Conservation (phyloP, 768 basidiomycete genomes). For the Plicaturopsis crispa region DNA sequence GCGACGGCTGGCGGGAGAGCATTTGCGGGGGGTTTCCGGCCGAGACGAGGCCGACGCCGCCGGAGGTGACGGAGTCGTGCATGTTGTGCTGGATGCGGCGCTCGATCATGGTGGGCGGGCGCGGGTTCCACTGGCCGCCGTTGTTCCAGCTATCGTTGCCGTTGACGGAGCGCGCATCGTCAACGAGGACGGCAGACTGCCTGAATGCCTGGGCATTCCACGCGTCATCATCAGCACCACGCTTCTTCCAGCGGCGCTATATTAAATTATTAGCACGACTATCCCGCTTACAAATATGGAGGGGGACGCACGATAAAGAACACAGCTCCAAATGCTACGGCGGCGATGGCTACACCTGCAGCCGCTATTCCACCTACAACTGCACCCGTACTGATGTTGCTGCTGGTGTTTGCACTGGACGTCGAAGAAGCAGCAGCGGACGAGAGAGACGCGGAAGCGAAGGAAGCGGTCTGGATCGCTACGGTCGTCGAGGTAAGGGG, state of each 20-base stretch:
- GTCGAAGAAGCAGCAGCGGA: background rate
- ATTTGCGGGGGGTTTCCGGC: background rate
- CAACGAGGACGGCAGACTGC: constrained; percentile 53
- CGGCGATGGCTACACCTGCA: constrained; percentile 33
- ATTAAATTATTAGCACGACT: constrained; percentile 1
- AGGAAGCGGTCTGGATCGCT: background rate
- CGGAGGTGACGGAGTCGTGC: constrained; percentile 2
- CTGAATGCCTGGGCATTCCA: constrained; percentile 57
- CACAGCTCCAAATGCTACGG: constrained; percentile 31
- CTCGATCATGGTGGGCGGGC: constrained; percentile 62
- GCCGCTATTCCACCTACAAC: constrained; percentile 38
- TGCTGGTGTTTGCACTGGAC: background rate
- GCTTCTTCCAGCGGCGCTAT: constrained; percentile 36
- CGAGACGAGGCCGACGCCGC: background rate
- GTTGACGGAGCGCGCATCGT: constrained; percentile 41
- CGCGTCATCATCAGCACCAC: constrained; percentile 27
- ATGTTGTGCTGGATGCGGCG: constrained; percentile 27
- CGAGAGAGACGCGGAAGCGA: background rate
- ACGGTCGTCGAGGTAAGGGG: background rate
- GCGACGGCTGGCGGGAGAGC: background rate
- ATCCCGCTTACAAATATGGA: background rate
- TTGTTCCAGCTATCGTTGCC: constrained; percentile 24
- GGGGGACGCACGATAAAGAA: constrained; percentile 36
- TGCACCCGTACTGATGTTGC: constrained; percentile 7
- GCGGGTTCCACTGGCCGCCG: constrained; percentile 39